Evolutionary conservation across 1,284 basidiomycete species (phyloP), one percentile per base, ranked within the genome.

Genomic region (Irpex sp.): DNA sequence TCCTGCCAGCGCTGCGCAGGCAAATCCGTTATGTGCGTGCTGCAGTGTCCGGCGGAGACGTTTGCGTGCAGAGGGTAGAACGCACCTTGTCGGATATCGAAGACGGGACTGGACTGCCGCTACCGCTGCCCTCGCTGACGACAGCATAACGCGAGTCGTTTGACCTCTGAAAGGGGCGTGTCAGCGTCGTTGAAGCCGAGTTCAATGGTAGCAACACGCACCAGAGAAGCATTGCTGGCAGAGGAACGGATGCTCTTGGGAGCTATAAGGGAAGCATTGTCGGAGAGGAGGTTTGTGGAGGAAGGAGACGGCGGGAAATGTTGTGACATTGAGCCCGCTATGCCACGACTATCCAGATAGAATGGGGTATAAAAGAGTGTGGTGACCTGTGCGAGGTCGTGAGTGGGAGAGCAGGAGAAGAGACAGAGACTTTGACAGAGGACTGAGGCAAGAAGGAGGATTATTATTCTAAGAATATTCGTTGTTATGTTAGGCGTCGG

Each of bases 271-370:
- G 26, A 55, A 9, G 8, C 53, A 31, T 36, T 55, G n/a, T 55
- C 76, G 1, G 78, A 72, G 43, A 86, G 74, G 62, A 86, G 82
- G 68, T 76, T 82, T 51, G 81, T 74, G 9, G 83, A 79, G 4
- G 85, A 86, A 9, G 79, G 76, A 8, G 81, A 57, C 67, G 69
- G 57, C 62, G 63, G 53, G 65, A 66, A 56, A 65, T 67, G 55
- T 33, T 33, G 31, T 65, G 62, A 61, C 50, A 37, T 60, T 46
- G 58, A 46, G 59, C 43, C 57, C 19, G 60, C 49, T 56, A 56
- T 60, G 64, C 63, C 61, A 64, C 59, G 21, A 39, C 36, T 35
- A 49, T 53, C 36, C 43, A 26, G 37, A 31, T 50, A n/a, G 39
- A 46, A n/a, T 11, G 39, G 39, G 53, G 57, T 58, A 56, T 26